phyloP scores from a whole-genome alignment of 768 basidiomycete genomes.

The Hydnum rufescens region DNA sequence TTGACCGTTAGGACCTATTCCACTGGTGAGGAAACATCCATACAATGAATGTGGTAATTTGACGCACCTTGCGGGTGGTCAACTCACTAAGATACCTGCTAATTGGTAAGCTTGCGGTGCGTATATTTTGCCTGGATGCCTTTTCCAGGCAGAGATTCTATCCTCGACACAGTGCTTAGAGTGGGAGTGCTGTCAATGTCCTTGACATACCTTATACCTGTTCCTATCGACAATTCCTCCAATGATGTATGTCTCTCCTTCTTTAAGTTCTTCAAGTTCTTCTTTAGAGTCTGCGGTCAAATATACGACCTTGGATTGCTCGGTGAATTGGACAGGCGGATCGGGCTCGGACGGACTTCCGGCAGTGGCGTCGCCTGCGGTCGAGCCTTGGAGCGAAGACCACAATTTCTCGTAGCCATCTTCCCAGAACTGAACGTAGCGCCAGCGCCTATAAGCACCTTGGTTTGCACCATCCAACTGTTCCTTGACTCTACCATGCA shows the following conservation, averaged over 20 bases:
- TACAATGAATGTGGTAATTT: too few species aligned
- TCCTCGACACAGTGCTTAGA: background rate
- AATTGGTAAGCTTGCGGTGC: conserved; percentile 83
- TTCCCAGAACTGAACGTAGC: conserved; percentile 61
- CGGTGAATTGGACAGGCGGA: conserved; percentile 6
- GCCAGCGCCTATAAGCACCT: conserved; percentile 61
- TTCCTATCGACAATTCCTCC: conserved; percentile 94
- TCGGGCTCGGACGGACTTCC: background rate
- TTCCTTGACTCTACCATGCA: conserved; percentile 46
- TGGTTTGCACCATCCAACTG: conserved; percentile 46
- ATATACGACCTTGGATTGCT: conserved; percentile 51
- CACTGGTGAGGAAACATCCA: background rate
- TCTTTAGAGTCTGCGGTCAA: conserved; percentile 86
- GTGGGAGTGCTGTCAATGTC: background rate
- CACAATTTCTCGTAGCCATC: conserved; percentile 56
- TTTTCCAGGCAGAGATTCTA: conserved; percentile 83
- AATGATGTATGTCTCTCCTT: conserved; percentile 81
- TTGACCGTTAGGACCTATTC: conserved; percentile 57
- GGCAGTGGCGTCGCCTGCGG: conserved; percentile 2
- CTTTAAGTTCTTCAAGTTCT: conserved; percentile 61
- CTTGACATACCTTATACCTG: conserved; percentile 61
- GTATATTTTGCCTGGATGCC: conserved; percentile 49
- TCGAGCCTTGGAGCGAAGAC: conserved; percentile 15
- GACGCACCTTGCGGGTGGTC: conserved; percentile 67
- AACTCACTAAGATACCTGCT: conserved; percentile 73